phyloP scores from a whole-genome alignment of 495 filamentous ascomycete species.

The Oidiodendron maius region DNA sequence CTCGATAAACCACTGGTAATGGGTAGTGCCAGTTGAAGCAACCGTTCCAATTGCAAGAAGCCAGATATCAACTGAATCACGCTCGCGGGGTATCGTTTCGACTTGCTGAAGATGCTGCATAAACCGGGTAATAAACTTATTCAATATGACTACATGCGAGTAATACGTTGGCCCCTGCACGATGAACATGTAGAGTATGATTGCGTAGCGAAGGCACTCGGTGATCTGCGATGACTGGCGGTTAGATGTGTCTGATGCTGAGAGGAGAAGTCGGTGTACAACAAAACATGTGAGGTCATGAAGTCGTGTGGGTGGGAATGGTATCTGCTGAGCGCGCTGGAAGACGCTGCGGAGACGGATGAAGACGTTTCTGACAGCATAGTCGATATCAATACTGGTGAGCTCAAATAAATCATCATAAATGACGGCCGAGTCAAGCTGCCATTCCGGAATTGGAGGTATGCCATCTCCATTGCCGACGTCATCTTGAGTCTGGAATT shows the following conservation, averaged over 20 bases:
- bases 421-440: conserved; percentile 17
- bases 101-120: conserved; percentile 24
- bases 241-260: conserved; percentile 6
- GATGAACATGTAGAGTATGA: conserved; percentile 43
- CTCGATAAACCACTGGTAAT: conserved; percentile 27
- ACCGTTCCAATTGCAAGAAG: conserved; percentile 33
- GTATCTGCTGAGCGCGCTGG: conserved; percentile 13
- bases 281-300: conserved; percentile 47
- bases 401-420: conserved; percentile 11
- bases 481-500: conserved; percentile 44
- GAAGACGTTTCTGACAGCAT: conserved; percentile 31
- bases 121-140: conserved; percentile 27
- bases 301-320: conserved; percentile 29
- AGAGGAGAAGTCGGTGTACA: conserved; percentile 36
- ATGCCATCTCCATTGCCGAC: conserved; percentile 40
- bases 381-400: conserved; percentile 23
- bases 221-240: conserved; percentile 23
- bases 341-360: conserved; percentile 36
- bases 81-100: conserved; percentile 6
- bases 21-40: conserved; percentile 25
- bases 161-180: conserved; percentile 46
- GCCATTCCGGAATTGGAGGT: conserved; percentile 38
- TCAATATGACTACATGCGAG: conserved; percentile 35
- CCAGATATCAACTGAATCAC: conserved; percentile 34
- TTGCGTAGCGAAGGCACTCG: conserved; percentile 39